These are phyloP conservation scores for Borovskyia barvae DNA, from an alignment of 208 protist genomes.

Conservation along the genomic window DNA sequence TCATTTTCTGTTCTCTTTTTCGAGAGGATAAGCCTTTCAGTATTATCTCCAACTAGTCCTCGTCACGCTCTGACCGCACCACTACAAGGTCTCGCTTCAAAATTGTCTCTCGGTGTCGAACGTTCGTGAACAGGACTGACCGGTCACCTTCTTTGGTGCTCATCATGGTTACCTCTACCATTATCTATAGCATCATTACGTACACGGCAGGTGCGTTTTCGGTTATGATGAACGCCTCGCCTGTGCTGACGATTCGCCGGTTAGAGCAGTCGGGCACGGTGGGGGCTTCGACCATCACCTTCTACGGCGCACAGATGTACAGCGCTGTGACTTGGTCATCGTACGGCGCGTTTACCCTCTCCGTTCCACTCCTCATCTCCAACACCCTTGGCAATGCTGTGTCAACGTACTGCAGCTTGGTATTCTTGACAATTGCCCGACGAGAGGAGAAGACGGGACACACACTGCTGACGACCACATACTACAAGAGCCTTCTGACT, in stretches of 20 bases:
- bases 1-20: slow-evolving; percentile 15
- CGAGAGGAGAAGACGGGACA: slow-evolving; percentile 44
- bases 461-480: slow-evolving; percentile 44
- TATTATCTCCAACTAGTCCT: too few relatives aligned
- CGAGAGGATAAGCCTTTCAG: too few relatives aligned
- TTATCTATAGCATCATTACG: slow-evolving; percentile 38
- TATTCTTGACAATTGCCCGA: slow-evolving; percentile 51
- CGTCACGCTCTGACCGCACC: too few relatives aligned
- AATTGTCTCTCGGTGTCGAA: too few relatives aligned
- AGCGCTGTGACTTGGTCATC: slow-evolving; percentile 51
- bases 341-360: slow-evolving; percentile 46
- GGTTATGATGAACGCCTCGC: slow-evolving; percentile 49
- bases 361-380: slow-evolving; percentile 39
- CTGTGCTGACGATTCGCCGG: slow-evolving; percentile 43
- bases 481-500: slow-evolving; percentile 44
- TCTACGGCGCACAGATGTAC: slow-evolving; percentile 57
- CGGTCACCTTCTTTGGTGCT: neutral
- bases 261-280: slow-evolving; percentile 46
- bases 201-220: slow-evolving; percentile 48
- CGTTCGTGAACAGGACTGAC: too few relatives aligned
- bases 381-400: slow-evolving; percentile 58
- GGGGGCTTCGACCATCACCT: slow-evolving; percentile 52
- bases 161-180: slow-evolving; percentile 24
- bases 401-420: slow-evolving; percentile 53
- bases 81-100: too few relatives aligned